A percentile compares a stretch with the other conserved stretches of the same genome.
These are phyloP conservation scores for Aspergillus sp. DNA, from an alignment of 2,329 filamentous ascomycete genomes.

Conservation along the genomic window DNA sequence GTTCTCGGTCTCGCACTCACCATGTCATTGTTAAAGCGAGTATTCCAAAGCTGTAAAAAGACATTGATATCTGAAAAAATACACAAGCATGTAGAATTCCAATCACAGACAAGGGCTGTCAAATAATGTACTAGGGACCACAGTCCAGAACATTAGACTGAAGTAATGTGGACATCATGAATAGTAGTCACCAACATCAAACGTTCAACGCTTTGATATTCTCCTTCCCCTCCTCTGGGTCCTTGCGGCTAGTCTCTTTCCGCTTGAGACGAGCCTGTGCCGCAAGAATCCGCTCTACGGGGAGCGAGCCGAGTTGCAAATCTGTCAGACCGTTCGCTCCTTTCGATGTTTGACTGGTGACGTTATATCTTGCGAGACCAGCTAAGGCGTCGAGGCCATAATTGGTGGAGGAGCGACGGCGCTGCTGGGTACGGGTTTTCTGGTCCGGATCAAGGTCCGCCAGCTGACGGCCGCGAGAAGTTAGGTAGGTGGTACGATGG, in stretches of 20 bases:
- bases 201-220: not conserved
- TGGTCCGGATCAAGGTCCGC: constrained; percentile 13
- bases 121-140: too few relatives aligned
- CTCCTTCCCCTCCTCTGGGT: constrained; percentile 13
- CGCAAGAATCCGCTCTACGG: constrained; percentile 26
- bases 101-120: too few relatives aligned
- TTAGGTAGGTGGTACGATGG: constrained; percentile 18
- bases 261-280: constrained; percentile 29
- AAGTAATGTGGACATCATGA: too few relatives aligned
- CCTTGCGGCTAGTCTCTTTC: constrained; percentile 18
- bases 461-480: constrained; percentile 16
- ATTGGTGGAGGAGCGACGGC: constrained; percentile 17
- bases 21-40: too few relatives aligned
- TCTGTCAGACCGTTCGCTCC: constrained; percentile 14
- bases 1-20: too few relatives aligned
- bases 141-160: too few relatives aligned
- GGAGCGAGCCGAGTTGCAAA: constrained; percentile 17
- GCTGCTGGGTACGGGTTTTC: constrained; percentile 8
- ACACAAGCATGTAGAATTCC: too few relatives aligned
- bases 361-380: constrained; percentile 2
- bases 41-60: too few relatives aligned
- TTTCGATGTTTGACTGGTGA: constrained; percentile 5
- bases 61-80: too few relatives aligned
- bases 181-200: not conserved
- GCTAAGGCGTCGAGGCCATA: constrained; percentile 25